Evolutionary conservation across 1,139 yeast species (phyloP), one percentile per base, ranked within the genome.

Genomic region (Lodderomyces orthopsilosis): DNA sequence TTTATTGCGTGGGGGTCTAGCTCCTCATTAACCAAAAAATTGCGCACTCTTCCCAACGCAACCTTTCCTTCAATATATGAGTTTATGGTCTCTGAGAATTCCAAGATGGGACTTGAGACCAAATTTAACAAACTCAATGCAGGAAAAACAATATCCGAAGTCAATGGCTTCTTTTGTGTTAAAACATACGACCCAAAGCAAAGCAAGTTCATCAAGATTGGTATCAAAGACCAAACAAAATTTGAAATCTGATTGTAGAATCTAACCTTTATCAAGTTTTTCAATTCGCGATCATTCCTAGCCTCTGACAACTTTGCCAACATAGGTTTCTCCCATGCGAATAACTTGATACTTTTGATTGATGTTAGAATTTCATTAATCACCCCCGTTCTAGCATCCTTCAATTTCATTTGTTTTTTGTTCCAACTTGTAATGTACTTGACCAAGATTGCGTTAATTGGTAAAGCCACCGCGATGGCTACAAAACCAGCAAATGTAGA

Each of bases 351-450:
- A 32, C 67, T 62, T 45, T 65, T 67, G 22, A 67, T 62, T 4
- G 70, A 59, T 28, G 55, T 54, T 35, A 67, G 55, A 21, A 67
- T 63, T 47, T 67, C 73, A 32, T 64, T 63, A 7, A 66, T 63
- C 33, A 65, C 54, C 17, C 63, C 51, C 1, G 65, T 59, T 46
- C 73, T 50, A n/a, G 56, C 58, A 43, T 66, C 72, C 53, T 84
- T 85, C 49, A 75, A 71, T 43, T 69, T 70, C 95, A 87, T 85
- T 57, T 83, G 87, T 19, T 71, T 65, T 46, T 79, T 79, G 48
- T 79, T 76, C 49, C 77, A 59, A 6, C 55, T 54, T 54, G 81
- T 76, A 45, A 78, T 61, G 38, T 65, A 66, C 49, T 68, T 70
- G 1, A 85, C 75, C 60, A 66, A 52, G 10, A 54, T 46, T n/a